Evolutionary conservation across 2,329 filamentous ascomycete species (phyloP).

Genomic region (Pseudogymnoascus sp.): DNA sequence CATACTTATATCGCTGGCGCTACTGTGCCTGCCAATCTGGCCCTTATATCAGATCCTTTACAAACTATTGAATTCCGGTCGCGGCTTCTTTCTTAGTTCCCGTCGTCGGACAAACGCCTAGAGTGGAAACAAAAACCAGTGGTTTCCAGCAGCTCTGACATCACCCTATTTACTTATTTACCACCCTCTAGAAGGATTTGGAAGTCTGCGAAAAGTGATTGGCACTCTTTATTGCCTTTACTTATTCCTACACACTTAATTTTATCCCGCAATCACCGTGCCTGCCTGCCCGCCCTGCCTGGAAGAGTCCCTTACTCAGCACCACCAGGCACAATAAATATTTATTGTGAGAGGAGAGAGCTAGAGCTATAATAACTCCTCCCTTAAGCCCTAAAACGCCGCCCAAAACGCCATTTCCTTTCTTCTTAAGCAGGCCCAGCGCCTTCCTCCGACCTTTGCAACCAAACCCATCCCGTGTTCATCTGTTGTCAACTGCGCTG

Average conservation of each 20-base stretch:
- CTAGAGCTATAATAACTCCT: not conserved
- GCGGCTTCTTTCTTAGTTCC: not conserved
- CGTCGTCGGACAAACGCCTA: not conserved
- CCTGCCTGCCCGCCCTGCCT: not conserved
- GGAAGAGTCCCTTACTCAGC: not conserved
- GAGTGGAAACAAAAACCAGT: not conserved
- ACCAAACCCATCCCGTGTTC: not conserved
- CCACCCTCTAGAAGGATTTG: not conserved
- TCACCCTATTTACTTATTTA: not conserved
- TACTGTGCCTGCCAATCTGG: not conserved
- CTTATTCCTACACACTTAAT: not conserved
- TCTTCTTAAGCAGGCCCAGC: not conserved
- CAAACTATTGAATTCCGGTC: not conserved
- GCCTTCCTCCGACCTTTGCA: not conserved
- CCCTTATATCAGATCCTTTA: not conserved
- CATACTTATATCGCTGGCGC: not conserved
- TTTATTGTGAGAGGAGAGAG: not conserved
- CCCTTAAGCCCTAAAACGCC: not conserved
- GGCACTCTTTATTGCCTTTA: constrained; percentile 6
- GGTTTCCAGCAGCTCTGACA: not conserved
- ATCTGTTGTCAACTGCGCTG: not conserved
- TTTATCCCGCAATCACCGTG: not conserved
- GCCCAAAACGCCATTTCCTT: not conserved
- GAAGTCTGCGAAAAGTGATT: not conserved
- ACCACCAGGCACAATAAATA: not conserved